These are phyloP conservation scores for Austropuccinia psidii DNA, from an alignment of 1,284 basidiomycete species.

Conservation along the genomic window DNA sequence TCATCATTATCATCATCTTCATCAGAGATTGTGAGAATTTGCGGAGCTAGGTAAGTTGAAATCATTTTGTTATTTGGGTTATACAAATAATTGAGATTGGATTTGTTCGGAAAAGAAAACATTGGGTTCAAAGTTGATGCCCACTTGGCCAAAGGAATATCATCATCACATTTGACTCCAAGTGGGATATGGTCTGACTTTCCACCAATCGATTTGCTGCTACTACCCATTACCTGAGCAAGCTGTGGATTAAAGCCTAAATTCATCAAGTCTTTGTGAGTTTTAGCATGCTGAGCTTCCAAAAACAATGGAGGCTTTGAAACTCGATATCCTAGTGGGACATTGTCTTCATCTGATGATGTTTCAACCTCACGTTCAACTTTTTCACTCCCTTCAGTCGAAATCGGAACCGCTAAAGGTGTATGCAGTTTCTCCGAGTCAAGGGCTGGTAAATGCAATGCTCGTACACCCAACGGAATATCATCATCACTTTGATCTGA, in stretches of 20 bases:
- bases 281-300: too few species aligned
- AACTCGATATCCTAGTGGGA: constrained; percentile 24
- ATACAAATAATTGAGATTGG: background rate
- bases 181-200: constrained; percentile 23
- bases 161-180: background rate
- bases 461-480: constrained; percentile 21
- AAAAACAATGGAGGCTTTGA: background rate
- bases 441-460: background rate
- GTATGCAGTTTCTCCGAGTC: background rate
- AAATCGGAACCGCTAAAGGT: background rate
- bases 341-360: constrained; percentile 17
- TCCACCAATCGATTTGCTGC: constrained; percentile 11
- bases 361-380: too few species aligned
- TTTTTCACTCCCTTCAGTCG: background rate
- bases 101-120: background rate
- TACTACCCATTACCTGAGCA: background rate
- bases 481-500: constrained; percentile 30
- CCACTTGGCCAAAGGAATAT: too few species aligned
- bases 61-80: background rate
- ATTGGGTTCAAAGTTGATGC: constrained; percentile 5
- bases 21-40: background rate
- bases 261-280: too few species aligned
- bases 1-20: constrained; percentile 31
- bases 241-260: background rate
- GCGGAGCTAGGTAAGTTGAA: background rate